Conservation (phyloP, 768 basidiomycete genomes). For the Gymnopilus junonius region DNA sequence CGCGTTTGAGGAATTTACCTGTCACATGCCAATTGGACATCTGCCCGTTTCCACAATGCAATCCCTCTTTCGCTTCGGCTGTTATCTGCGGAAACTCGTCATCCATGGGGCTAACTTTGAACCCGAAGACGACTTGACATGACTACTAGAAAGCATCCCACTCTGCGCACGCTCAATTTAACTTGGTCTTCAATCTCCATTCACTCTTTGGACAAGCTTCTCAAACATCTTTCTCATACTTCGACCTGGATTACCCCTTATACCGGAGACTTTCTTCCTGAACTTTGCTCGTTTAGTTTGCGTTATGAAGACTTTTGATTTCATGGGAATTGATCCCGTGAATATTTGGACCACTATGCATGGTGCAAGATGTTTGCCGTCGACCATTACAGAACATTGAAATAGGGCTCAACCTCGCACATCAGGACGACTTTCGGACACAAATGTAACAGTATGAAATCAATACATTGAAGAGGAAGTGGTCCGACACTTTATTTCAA, state of each 20-base stretch:
- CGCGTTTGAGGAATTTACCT: too few species aligned
- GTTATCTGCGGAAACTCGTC: too few species aligned
- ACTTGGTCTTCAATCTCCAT: not conserved
- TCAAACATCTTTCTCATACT: not conserved
- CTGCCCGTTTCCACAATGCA: too few species aligned
- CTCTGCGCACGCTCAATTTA: not conserved
- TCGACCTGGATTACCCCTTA: not conserved
- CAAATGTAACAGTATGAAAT: not conserved
- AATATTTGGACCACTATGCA: not conserved
- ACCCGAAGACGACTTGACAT: not conserved
- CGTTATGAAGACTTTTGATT: not conserved
- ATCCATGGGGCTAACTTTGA: too few species aligned
- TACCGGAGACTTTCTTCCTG: not conserved
- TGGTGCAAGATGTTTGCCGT: not conserved
- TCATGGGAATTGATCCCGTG: not conserved
- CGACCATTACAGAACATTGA: not conserved
- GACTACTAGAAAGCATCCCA: not conserved
- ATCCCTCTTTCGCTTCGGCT: too few species aligned
- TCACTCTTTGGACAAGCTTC: not conserved
- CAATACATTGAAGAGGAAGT: not conserved
- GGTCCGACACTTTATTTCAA: not conserved
- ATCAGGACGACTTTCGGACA: not conserved
- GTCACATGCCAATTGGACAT: too few species aligned
- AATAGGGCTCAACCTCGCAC: not conserved
- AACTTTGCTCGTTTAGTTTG: not conserved